Base-by-base conservation (phyloP, 768 basidiomycete species). In the Rhodocollybia butyracea region DNA sequence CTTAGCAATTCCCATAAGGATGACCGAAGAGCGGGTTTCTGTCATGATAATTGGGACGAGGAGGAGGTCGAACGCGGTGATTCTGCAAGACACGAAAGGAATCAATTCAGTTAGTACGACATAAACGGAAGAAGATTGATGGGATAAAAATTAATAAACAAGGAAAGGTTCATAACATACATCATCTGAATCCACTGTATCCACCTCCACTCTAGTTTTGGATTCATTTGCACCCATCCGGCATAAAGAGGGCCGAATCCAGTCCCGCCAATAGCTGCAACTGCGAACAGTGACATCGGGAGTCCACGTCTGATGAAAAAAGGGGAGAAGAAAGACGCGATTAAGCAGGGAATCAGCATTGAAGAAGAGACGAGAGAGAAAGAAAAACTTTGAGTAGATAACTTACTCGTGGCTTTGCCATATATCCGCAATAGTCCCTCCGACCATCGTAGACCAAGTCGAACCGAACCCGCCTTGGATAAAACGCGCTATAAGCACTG, bases 151-250 rank as follows among this genome's bases (percentile, higher is more conserved):
- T 15, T 36, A 51, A 46, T 46, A 40, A 19, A 52, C 46, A 52
- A 7, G 15, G 47, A 40, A 11, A 53, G 38, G 42, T 31, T 29
- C 22, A 24, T 17, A 8, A 68, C 73, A 2, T 46, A 83, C 85
- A 86, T 88, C 62, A 84, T 73, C 59, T 84, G 83, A 8, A 90
- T 78, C 90, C 89, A 92, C 62, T 91, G 83, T 24, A 94, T 89
- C 89, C 90, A 92, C 26, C 89, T 74, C 89, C 91, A 92, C 58
- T 76, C 75, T 1, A 91, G 65, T 19, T 69, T 70, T 0, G 72
- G 63, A 56, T 83, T 80, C 57, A 79, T 76, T 62, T 89, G 86
- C 21, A 89, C 75, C 83, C 83, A 89, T 13, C 85, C 85, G 22
- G 83, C 81, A 3, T 78, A 64, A 0, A 88, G 64, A 0, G 89